Percentiles rank a stretch among this genome's conserved stretches.
Evolutionary conservation across 192 early-diverging fungal genomes (phyloP).

Genomic region (Podila horticola): DNA sequence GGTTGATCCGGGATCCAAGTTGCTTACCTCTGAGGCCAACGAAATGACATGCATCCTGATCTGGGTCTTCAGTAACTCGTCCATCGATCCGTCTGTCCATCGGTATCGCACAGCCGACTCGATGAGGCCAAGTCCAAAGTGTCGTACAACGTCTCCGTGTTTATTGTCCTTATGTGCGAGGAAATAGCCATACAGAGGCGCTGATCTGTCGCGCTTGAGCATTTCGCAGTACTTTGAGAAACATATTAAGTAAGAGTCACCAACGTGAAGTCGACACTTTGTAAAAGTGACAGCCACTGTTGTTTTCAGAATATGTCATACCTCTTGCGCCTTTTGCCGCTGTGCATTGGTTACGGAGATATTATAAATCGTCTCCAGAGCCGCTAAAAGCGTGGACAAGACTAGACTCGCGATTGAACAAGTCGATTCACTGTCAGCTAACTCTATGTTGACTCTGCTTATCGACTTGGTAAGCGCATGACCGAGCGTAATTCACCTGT

Average conservation of each 20-base stretch:
- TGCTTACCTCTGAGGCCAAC: conserved; percentile 42
- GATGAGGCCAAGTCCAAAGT: conserved; percentile 71
- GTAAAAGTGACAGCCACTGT: background rate
- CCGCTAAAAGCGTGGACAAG: conserved; percentile 47
- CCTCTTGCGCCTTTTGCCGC: conserved; percentile 57
- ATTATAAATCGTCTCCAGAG: conserved; percentile 61
- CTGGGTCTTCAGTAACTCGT: conserved; percentile 32
- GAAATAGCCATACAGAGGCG: conserved; percentile 63
- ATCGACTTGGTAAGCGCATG: background rate
- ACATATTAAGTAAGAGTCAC: background rate
- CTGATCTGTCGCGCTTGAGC: conserved; percentile 56
- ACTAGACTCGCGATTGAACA: conserved; percentile 14
- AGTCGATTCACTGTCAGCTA: no score
- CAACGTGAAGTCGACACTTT: background rate
- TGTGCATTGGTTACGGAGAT: conserved; percentile 48
- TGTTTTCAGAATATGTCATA: conserved; percentile 9
- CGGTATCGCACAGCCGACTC: conserved; percentile 63
- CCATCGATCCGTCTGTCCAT: conserved; percentile 61
- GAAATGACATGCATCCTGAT: conserved; percentile 54
- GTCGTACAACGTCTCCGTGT: conserved; percentile 58
- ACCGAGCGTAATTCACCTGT: background rate
- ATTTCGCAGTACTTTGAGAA: conserved; percentile 56
- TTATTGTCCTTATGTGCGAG: conserved; percentile 62
- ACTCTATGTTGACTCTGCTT: background rate
- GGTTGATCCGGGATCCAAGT: no score